These are phyloP conservation scores for Oidiodendron maius DNA, from an alignment of 495 filamentous ascomycete genomes.

Conservation along the genomic window DNA sequence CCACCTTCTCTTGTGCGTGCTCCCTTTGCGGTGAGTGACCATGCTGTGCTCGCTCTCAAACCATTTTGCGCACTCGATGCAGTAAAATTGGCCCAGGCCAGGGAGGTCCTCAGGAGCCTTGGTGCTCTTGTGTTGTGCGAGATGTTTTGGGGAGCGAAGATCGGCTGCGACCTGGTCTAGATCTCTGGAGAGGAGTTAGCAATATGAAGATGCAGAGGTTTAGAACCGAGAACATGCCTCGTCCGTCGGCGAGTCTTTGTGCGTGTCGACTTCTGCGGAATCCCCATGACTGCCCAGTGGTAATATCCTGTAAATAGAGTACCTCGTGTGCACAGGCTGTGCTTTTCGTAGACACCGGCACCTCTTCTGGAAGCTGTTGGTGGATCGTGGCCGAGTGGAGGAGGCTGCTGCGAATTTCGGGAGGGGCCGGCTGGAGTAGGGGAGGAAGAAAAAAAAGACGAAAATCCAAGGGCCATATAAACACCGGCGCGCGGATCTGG, in stretches of 20 bases:
- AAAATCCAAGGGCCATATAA: too few relatives aligned
- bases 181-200: conserved; percentile 47
- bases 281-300: conserved; percentile 32
- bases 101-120: conserved; percentile 85
- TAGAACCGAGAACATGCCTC: conserved; percentile 10
- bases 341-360: too few relatives aligned
- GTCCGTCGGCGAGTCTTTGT: conserved; percentile 52
- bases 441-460: too few relatives aligned
- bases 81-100: conserved; percentile 76
- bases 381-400: background rate
- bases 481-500: too few relatives aligned
- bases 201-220: background rate
- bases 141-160: conserved; percentile 66
- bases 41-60: conserved; percentile 83
- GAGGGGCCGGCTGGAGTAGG: too few relatives aligned
- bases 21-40: conserved; percentile 71
- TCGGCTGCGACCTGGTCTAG: conserved; percentile 87
- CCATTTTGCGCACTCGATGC: conserved; percentile 92
- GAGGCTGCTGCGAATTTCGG: background rate
- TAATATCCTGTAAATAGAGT: too few relatives aligned
- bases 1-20: conserved; percentile 86
- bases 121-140: conserved; percentile 66
- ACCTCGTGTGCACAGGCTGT: too few relatives aligned
- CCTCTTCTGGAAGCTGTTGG: too few relatives aligned
- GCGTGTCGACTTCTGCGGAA: conserved; percentile 45